Evolutionary conservation across 2,329 filamentous ascomycete genomes (phyloP), one percentile per base, ranked within the genome.

Genomic region (Cladorrhinum sp.): DNA sequence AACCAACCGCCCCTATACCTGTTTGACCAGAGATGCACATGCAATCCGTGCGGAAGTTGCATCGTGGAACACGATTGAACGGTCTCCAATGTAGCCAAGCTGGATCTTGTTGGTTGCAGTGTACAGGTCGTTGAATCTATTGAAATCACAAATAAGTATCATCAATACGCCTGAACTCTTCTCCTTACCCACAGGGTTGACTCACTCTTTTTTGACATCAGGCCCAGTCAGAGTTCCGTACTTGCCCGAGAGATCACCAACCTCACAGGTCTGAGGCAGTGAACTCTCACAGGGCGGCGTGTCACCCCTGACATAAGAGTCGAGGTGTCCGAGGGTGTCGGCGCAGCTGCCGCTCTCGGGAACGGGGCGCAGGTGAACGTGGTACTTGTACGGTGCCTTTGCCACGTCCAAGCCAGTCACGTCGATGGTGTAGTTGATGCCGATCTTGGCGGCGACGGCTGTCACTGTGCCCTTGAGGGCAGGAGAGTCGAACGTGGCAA

Each of bases 161-260:
- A 23, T 9, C 59, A 30, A 36, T 18, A 18, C 2, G 7, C n/a
- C 18, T 46, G 42, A 30, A 33, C 14, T 50, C 18, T 20, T 18
- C 30, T 49, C 18, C n/a, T n/a, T n/a, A n/a, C n/a, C n/a, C n/a
- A n/a, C 49, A 36, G 14, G 51, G 20, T 8, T 28, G 12, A 36
- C 33, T 66, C 50, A 70, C 67, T 49, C 59, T 60, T 68, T 68
- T 49, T 58, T 30, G 16, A 60, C 64, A 23, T 55, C 68, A 64
- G 39, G 67, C 69, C 64, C 68, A 3, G 33, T 48, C n/a, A 83
- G 76, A 48, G 77, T 74, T 26, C 82, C 82, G 63, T 85, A 77
- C 71, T 87, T 87, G 59, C 85, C 85, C 30, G 79, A 77, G 26
- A 87, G 73, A 69, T 88, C 85, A 54, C 85, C 85, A 4, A 84